Base-by-base conservation (phyloP, 805 yeast genomes). In the Myxozyma kluyveri region DNA sequence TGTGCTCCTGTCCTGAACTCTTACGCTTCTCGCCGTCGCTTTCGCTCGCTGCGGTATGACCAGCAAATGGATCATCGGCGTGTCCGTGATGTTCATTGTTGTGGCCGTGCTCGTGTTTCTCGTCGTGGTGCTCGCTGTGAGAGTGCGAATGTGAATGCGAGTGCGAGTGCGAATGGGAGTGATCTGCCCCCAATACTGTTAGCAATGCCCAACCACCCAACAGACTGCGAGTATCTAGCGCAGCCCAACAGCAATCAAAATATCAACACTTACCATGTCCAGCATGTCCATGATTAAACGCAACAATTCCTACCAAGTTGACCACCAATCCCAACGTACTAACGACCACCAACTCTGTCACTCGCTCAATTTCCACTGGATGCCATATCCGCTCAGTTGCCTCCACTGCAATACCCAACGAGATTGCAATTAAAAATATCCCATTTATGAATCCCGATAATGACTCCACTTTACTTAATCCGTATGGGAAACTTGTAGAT, bases 381-480 rank as follows among this genome's bases (percentile, higher is more conserved):
- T 82, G 76, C 42, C 81, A 75, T 26, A 93, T 74, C 56, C 99
- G 77, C 48, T 88, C 91, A 24, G 88, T 61, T 0, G 97, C 93
- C 67, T 93, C 96, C 57, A 87, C 82, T 22, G 86, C 76, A 41
- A 93, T 89, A 18, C 96, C 93, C 22, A 85, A 84, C 22, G 93
- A 90, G 42, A 93, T 91, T 1, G 96, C 96, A 22, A 95, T 69
- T 39, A 93, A 73, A 45, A 93, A 69, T 5, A 95, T 84, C 3
- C 96, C 99, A 67, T 93, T 93, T 3, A 98, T 86, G 63, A 93
- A 93, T 0, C 99, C 99, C 0, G 97, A 93, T 49, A 93, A 74
- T 1, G 95, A 89, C 67, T 90, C 98, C 43, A 93, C 81, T 67
- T 89, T 81, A 5, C 82, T 76, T 45, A 91, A 72, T 0, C 96